A percentile compares a stretch with the other conserved stretches of the same genome.
These are phyloP conservation scores for Didymella segeticola DNA, from an alignment of 2,329 filamentous ascomycete species.

Conservation along the genomic window DNA sequence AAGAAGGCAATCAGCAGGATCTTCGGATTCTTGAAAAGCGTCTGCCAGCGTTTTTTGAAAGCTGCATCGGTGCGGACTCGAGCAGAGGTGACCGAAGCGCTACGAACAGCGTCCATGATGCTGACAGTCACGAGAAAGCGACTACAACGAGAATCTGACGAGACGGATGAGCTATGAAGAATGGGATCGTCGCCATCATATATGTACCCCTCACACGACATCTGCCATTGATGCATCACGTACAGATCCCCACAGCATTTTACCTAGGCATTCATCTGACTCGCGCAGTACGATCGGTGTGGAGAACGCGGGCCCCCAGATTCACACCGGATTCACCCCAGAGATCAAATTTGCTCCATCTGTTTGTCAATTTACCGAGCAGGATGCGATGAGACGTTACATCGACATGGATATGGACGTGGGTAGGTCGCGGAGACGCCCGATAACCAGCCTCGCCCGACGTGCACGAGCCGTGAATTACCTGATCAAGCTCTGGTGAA, in stretches of 20 bases:
- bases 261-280: constrained; percentile 5
- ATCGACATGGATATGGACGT: constrained; percentile 4
- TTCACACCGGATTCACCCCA: constrained; percentile 12
- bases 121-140: not conserved
- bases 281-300: constrained; percentile 1
- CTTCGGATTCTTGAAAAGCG: constrained; percentile 38
- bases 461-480: constrained; percentile 10
- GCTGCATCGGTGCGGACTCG: constrained; percentile 32
- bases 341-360: constrained; percentile 8
- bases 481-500: constrained; percentile 4
- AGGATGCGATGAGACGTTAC: constrained; percentile 9
- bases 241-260: not conserved
- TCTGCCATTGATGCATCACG: not conserved
- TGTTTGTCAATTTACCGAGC: constrained; percentile 17
- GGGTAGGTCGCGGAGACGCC: constrained; percentile 7
- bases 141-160: not conserved
- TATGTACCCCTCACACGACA: constrained; percentile 7
- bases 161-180: constrained; percentile 2
- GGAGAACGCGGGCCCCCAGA: constrained; percentile 21
- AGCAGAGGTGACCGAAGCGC: constrained; percentile 34
- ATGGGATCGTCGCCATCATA: constrained; percentile 13
- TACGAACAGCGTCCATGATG: constrained; percentile 34
- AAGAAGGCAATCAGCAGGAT: constrained; percentile 40
- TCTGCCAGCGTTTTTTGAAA: constrained; percentile 39
- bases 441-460: constrained; percentile 3